phyloP scores from a whole-genome alignment of 768 basidiomycete genomes.

The Chalciporus piperatus region DNA sequence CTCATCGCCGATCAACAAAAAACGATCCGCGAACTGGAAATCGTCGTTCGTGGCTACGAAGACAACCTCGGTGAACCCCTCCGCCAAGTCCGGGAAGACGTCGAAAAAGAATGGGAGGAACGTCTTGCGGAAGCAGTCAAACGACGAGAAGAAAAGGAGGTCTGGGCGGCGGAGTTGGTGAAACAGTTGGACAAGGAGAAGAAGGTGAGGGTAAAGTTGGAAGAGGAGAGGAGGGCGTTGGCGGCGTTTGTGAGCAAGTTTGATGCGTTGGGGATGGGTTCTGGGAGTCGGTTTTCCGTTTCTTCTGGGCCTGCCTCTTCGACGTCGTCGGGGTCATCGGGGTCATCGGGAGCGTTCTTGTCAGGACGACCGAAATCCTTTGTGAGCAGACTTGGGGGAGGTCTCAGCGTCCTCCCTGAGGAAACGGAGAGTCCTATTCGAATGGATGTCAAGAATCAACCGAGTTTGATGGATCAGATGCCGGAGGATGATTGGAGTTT shows the following conservation, averaged over 20 bases:
- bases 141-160: conserved; percentile 65
- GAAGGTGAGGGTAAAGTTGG: conserved; percentile 63
- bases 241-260: conserved; percentile 81
- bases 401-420: conserved; percentile 27
- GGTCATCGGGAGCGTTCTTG: not conserved
- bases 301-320: conserved; percentile 29
- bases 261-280: conserved; percentile 63
- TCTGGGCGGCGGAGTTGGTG: conserved; percentile 72
- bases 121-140: conserved; percentile 57
- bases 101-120: conserved; percentile 69
- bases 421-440: conserved; percentile 52
- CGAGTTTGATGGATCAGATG: conserved; percentile 57
- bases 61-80: conserved; percentile 69
- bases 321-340: too few species aligned
- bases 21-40: conserved; percentile 77
- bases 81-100: conserved; percentile 63
- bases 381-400: conserved; percentile 34
- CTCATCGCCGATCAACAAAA: conserved; percentile 69
- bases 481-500: conserved; percentile 53
- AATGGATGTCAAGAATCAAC: conserved; percentile 43
- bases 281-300: conserved; percentile 34
- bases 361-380: conserved; percentile 49
- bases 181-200: conserved; percentile 78
- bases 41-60: conserved; percentile 67
- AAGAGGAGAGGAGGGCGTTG: conserved; percentile 75